A percentile compares a stretch with the other conserved stretches of the same genome.
Conservation (phyloP, 2,329 filamentous ascomycete genomes). For the Lachnellula arida region DNA sequence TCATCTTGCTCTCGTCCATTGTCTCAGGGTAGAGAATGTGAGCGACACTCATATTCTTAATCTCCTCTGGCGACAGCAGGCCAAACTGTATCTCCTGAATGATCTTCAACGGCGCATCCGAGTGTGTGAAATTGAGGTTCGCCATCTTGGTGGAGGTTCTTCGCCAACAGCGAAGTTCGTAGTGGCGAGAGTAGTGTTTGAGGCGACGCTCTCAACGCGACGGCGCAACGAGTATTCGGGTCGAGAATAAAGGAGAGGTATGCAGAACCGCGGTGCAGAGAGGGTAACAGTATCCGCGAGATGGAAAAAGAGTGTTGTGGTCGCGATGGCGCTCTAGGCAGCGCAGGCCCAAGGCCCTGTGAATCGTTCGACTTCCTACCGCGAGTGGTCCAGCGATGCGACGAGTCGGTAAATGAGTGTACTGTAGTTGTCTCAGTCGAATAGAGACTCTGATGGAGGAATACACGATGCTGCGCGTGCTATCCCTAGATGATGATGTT, state of each 20-base stretch:
- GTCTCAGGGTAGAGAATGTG: conserved; percentile 98
- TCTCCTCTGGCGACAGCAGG: conserved; percentile 94
- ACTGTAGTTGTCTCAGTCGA: conserved; percentile 26
- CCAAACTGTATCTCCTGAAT: conserved; percentile 99
- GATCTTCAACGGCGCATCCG: conserved; percentile 91
- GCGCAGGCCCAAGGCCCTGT: conserved; percentile 29
- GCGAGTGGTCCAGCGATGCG: conserved; percentile 21
- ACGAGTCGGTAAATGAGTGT: conserved; percentile 24
- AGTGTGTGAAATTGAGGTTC: conserved; percentile 86
- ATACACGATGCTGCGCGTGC: conserved; percentile 32
- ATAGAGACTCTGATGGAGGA: conserved; percentile 29
- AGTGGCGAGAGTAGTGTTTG: conserved; percentile 13
- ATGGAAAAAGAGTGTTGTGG: conserved; percentile 19
- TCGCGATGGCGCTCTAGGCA: conserved; percentile 30
- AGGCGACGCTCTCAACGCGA: conserved; percentile 12
- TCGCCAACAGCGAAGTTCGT: conserved; percentile 1
- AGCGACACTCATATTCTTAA: conserved; percentile 97
- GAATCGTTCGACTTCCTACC: conserved; percentile 22
- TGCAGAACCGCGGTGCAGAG: conserved; percentile 13
- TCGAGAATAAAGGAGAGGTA: conserved; percentile 10
- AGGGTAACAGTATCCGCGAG: conserved; percentile 21
- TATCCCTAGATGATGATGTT: conserved; percentile 26
- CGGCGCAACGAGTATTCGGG: conserved; percentile 23
- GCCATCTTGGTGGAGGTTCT: conserved; percentile 60
- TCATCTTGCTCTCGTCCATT: conserved; percentile 93